These are phyloP conservation scores for Epichloe sp. DNA, from an alignment of 2,329 filamentous ascomycete genomes.

Conservation along the genomic window DNA sequence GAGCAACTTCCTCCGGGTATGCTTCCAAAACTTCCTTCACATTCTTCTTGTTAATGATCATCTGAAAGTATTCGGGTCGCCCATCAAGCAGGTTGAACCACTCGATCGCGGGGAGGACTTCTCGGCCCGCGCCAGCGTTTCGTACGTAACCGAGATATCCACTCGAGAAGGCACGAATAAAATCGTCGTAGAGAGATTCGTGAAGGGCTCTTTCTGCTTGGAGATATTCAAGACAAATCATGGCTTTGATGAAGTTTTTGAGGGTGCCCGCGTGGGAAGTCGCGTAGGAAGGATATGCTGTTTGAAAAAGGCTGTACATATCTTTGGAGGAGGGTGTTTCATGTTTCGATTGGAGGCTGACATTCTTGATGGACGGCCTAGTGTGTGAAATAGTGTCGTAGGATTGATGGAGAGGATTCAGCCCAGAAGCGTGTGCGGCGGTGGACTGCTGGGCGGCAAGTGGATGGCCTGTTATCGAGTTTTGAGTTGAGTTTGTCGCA, in stretches of 20 bases:
- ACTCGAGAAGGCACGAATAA: constrained; percentile 30
- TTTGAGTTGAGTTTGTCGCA: constrained; percentile 1
- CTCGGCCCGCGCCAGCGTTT: constrained; percentile 11
- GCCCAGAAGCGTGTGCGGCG: background rate
- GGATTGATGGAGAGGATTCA: background rate
- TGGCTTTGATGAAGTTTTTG: constrained; percentile 30
- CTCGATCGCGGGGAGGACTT: constrained; percentile 24
- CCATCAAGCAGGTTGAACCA: constrained; percentile 26
- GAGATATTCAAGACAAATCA: constrained; percentile 29
- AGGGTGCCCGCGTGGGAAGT: constrained; percentile 25
- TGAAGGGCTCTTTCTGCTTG: constrained; percentile 21
- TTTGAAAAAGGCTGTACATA: constrained; percentile 24
- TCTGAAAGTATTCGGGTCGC: constrained; percentile 16
- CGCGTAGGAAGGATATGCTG: constrained; percentile 30
- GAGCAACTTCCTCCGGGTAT: constrained; percentile 21
- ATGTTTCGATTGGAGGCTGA: background rate
- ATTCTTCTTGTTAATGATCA: constrained; percentile 23
- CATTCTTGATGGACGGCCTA: background rate
- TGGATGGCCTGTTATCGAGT: background rate
- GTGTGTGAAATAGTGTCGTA: background rate
- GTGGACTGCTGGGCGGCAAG: background rate
- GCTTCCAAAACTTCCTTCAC: constrained; percentile 20
- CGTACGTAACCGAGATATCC: constrained; percentile 30
- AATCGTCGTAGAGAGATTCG: constrained; percentile 38
- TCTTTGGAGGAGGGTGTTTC: background rate